These are phyloP conservation scores for Lentinus tigrinus DNA, from an alignment of 768 basidiomycete genomes.

Conservation along the genomic window DNA sequence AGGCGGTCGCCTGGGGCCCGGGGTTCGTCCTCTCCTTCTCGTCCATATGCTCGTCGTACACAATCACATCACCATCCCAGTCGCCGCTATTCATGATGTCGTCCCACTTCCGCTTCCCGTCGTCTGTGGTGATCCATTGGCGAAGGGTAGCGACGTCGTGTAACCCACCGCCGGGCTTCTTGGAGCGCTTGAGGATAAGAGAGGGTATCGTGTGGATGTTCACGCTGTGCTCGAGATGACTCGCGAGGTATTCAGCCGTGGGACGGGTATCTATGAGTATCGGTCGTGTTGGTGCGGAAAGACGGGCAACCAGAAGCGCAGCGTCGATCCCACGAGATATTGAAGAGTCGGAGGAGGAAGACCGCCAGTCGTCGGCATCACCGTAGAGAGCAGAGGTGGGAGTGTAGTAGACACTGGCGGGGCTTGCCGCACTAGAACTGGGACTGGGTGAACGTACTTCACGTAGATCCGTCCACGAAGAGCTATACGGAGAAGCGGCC, in stretches of 20 bases:
- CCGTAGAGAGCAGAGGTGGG: constrained; percentile 42
- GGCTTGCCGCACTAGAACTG: constrained; percentile 39
- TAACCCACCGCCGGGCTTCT: constrained; percentile 68
- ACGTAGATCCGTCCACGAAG: constrained; percentile 30
- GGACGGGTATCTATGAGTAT: constrained; percentile 84
- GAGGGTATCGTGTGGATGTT: constrained; percentile 83
- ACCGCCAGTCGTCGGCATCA: constrained; percentile 21
- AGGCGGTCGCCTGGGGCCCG: constrained; percentile 59
- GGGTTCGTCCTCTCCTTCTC: constrained; percentile 55
- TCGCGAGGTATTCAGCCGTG: constrained; percentile 58
- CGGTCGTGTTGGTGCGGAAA: constrained; percentile 51
- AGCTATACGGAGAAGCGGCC: constrained; percentile 23
- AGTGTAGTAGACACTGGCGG: constrained; percentile 48
- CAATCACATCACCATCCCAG: constrained; percentile 76
- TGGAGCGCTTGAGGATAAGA: constrained; percentile 83
- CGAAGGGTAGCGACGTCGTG: constrained; percentile 67
- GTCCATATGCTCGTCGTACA: constrained; percentile 81
- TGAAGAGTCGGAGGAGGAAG: constrained; percentile 22
- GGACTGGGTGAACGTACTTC: constrained; percentile 44
- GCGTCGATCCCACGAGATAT: constrained; percentile 43
- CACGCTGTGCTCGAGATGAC: constrained; percentile 67
- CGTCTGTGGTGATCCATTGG: constrained; percentile 80
- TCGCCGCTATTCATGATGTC: constrained; percentile 46
- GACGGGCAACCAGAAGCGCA: constrained; percentile 45
- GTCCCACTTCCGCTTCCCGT: constrained; percentile 74